Evolutionary conservation across 2,329 filamentous ascomycete genomes (phyloP).

Genomic region (Penicillium sp.): DNA sequence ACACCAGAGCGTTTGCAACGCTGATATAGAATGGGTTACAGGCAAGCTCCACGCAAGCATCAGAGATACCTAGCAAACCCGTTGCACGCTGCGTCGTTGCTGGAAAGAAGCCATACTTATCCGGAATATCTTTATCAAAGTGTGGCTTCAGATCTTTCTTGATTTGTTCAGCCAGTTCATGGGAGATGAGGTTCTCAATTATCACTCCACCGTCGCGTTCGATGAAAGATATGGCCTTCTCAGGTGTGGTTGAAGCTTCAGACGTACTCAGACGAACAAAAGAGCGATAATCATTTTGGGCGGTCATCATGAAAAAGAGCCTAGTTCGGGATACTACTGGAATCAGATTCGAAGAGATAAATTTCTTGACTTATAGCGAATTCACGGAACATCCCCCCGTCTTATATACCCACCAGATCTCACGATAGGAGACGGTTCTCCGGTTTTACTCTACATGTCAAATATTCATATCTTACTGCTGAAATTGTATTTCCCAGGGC

Average conservation of each 20-base stretch:
- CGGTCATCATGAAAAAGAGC: background rate
- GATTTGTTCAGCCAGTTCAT: slow-evolving; percentile 40
- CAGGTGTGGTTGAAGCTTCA: slow-evolving; percentile 7
- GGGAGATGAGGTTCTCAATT: slow-evolving; percentile 42
- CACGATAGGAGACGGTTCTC: background rate
- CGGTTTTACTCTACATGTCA: background rate
- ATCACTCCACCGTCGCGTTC: slow-evolving; percentile 21
- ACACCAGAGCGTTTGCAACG: slow-evolving; percentile 41
- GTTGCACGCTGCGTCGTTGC: slow-evolving; percentile 46
- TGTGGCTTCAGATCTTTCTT: slow-evolving; percentile 43
- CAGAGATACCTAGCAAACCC: slow-evolving; percentile 44
- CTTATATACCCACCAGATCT: background rate
- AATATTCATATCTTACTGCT: background rate
- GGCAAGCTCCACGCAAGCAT: slow-evolving; percentile 45
- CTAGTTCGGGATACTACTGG: background rate
- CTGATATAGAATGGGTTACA: slow-evolving; percentile 42
- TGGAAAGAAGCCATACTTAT: slow-evolving; percentile 48
- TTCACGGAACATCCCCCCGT: no score
- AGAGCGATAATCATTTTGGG: background rate
- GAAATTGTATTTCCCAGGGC: background rate
- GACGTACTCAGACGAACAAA: slow-evolving; percentile 12
- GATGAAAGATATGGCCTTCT: slow-evolving; percentile 11
- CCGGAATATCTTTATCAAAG: slow-evolving; percentile 43
- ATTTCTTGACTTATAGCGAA: background rate
- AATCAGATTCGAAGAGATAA: background rate